These are phyloP conservation scores for Abrus precatorius DNA, from an alignment of 306 rosid species.

Conservation along the genomic window DNA sequence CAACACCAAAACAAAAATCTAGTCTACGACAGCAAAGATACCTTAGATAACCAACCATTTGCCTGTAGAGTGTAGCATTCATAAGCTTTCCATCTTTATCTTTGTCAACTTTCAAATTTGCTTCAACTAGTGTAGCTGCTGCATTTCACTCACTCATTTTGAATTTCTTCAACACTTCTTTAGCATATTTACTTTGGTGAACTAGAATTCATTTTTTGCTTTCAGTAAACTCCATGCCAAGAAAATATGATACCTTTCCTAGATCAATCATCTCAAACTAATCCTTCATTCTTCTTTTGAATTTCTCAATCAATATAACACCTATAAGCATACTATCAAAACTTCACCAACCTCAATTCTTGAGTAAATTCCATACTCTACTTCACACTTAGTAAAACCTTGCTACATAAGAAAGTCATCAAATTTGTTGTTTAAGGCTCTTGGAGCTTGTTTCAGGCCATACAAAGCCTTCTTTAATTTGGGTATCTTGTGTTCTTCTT, in stretches of 20 bases:
- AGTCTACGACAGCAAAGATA: no score
- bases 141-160: neutral
- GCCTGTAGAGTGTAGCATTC: no score
- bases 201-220: neutral
- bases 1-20: neutral
- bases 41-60: no score
- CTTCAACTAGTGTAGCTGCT: no score
- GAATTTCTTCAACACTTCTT: neutral
- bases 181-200: neutral
- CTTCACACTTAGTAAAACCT: neutral
- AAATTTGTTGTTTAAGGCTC: no score
- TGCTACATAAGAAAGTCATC: no score
- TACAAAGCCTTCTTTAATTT: no score
- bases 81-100: no score
- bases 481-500: no score
- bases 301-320: no score
- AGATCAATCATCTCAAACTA: neutral
- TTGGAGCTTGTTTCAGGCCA: no score
- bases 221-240: neutral
- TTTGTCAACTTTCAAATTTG: no score
- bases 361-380: neutral
- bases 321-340: neutral
- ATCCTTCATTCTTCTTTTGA: neutral
- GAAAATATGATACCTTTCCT: neutral
- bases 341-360: neutral